phyloP scores from a whole-genome alignment of 148 eudicot species.

The Heliamphora exappendiculata region DNA sequence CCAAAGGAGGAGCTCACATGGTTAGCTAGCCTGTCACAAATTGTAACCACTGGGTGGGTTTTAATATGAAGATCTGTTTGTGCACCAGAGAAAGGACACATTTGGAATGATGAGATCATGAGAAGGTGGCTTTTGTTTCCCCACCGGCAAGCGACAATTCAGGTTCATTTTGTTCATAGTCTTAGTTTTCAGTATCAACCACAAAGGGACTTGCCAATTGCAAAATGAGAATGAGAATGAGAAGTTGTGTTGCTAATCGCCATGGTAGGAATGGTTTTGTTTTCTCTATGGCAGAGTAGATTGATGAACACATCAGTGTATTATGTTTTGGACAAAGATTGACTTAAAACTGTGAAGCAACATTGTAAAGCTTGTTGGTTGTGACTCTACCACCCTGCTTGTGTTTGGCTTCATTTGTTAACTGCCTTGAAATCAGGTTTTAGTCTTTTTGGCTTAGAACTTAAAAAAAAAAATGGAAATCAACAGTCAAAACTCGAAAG shows the following conservation, averaged over 20 bases:
- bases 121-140: background rate
- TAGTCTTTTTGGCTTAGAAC: too few relatives aligned
- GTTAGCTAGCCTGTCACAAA: background rate
- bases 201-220: background rate
- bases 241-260: background rate
- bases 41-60: background rate
- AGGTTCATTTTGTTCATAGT: background rate
- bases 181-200: background rate
- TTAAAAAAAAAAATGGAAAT: too few relatives aligned
- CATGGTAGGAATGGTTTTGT: background rate
- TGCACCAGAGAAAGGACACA: background rate
- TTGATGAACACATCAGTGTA: background rate
- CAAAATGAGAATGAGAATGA: background rate
- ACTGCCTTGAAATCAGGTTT: too few relatives aligned
- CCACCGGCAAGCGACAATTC: too few relatives aligned
- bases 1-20: background rate
- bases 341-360: background rate
- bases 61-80: background rate
- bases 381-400: background rate
- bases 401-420: too few relatives aligned
- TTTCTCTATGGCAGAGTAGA: background rate
- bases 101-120: too few relatives aligned
- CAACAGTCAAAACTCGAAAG: too few relatives aligned
- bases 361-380: constrained; percentile 7
- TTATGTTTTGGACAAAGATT: background rate